Conservation (phyloP, 352 stramenopile genomes). For the Phytophthora hybrid region DNA sequence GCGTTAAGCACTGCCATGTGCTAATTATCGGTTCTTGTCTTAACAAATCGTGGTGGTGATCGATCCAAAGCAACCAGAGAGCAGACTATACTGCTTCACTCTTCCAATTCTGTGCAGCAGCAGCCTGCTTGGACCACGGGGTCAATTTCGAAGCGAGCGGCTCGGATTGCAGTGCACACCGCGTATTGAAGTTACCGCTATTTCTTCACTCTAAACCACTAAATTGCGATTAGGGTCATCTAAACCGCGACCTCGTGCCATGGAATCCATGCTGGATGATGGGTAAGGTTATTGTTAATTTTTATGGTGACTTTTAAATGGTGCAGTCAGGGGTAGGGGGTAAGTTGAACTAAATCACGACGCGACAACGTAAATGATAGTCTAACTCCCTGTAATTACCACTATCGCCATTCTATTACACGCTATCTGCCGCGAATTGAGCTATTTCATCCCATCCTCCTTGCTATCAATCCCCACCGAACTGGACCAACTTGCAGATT, state of each 20-base stretch:
- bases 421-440: constrained; percentile 4
- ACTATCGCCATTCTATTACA: constrained; percentile 10
- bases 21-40: constrained; percentile 26
- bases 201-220: neutral
- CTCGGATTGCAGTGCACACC: too few species aligned
- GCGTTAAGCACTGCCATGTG: constrained; percentile 14
- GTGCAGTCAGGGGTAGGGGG: neutral
- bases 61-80: neutral
- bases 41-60: constrained; percentile 30
- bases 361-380: constrained; percentile 5
- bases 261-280: too few species aligned
- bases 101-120: neutral
- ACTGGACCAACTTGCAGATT: neutral
- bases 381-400: constrained; percentile 1
- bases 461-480: constrained; percentile 10
- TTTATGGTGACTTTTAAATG: neutral
- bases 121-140: too few species aligned
- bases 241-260: constrained; percentile 1
- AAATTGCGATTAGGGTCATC: constrained; percentile 9
- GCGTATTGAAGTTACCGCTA: neutral
- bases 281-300: neutral
- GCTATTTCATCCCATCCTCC: constrained; percentile 9
- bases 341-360: constrained; percentile 10
- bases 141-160: too few species aligned
- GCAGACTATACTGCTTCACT: neutral